These are phyloP conservation scores for Penicillium sp. DNA, from an alignment of 2,329 filamentous ascomycete species.

Conservation along the genomic window DNA sequence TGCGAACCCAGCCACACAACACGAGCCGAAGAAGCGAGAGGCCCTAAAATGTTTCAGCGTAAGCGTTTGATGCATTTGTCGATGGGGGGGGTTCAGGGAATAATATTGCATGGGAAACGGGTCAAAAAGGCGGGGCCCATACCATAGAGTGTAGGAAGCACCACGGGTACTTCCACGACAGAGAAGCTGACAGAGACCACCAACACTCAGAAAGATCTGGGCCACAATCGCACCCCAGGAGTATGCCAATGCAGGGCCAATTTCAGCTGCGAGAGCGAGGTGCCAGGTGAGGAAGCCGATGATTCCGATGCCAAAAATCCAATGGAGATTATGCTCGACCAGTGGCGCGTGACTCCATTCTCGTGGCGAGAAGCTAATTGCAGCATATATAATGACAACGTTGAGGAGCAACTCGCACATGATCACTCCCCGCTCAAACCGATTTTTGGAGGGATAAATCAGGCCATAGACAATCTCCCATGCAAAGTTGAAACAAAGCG, in stretches of 20 bases:
- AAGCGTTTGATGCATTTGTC: not conserved
- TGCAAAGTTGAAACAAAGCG: not conserved
- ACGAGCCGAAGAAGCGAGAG: not conserved
- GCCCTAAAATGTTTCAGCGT: not conserved
- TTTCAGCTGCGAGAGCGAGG: too few species aligned
- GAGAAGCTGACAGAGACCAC: not conserved
- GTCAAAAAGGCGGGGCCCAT: not conserved
- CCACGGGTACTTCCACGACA: not conserved
- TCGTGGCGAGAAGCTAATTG: not conserved
- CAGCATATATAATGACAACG: not conserved
- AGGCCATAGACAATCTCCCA: not conserved
- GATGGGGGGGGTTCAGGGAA: not conserved
- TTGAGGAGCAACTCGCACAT: not conserved
- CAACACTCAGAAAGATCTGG: not conserved
- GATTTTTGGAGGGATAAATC: not conserved
- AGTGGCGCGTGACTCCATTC: not conserved
- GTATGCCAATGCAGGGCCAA: not conserved
- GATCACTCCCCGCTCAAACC: not conserved
- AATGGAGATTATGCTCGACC: not conserved
- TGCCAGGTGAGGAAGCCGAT: too few species aligned
- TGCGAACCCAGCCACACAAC: not conserved
- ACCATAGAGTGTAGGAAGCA: not conserved
- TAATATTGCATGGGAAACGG: not conserved
- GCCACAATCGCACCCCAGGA: not conserved
- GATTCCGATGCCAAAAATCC: not conserved